phyloP scores from a whole-genome alignment of 441 rosid species.

The Erodium texanum region DNA sequence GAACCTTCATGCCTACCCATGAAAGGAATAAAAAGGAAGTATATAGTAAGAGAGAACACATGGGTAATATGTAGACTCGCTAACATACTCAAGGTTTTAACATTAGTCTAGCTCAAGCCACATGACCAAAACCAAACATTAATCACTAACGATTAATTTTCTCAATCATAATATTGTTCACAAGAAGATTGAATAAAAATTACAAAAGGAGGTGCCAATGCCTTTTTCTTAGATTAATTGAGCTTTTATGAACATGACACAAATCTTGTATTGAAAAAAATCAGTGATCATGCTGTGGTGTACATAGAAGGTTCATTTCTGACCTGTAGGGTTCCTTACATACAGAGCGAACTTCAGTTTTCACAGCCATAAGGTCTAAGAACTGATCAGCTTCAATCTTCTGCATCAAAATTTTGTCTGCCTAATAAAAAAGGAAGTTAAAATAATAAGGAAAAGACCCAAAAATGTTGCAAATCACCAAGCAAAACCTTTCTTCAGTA shows the following conservation, averaged over 20 bases:
- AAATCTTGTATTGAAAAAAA: background rate
- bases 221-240: background rate
- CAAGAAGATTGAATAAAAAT: background rate
- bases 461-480: conserved; percentile 12
- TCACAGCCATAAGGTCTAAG: conserved; percentile 78
- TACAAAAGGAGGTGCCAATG: background rate
- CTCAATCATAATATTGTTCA: background rate
- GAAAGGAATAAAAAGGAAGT: background rate
- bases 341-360: conserved; percentile 66
- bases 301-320: conserved; percentile 19
- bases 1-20: background rate
- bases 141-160: background rate
- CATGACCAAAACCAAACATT: background rate
- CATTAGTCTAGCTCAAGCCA: background rate
- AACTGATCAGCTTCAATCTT: conserved; percentile 92
- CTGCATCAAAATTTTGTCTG: conserved; percentile 77
- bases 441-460: conserved; percentile 3
- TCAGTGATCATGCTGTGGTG: conserved; percentile 7
- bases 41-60: background rate
- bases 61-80: background rate
- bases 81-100: background rate
- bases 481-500: conserved; percentile 2
- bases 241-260: background rate
- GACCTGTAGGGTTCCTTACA: conserved; percentile 97
- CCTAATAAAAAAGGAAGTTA: conserved; percentile 34